phyloP scores from a whole-genome alignment of 768 basidiomycete species.

The Pulveroboletus ravenelii region DNA sequence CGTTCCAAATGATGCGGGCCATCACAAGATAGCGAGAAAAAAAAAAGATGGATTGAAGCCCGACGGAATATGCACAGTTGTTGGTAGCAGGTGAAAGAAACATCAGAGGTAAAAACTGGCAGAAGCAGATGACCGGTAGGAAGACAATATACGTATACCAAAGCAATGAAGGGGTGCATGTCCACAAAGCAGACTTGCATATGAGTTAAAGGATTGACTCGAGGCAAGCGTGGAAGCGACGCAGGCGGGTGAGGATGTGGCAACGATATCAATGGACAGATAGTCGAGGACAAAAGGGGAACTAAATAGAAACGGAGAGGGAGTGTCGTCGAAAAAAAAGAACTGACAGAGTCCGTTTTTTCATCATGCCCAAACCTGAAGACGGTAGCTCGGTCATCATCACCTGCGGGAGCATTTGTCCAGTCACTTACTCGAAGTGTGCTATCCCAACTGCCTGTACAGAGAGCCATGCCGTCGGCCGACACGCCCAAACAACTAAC shows the following conservation, averaged over 20 bases:
- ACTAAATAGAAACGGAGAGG: constrained; percentile 21
- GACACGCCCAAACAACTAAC: constrained; percentile 96
- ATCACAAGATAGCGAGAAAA: constrained; percentile 1
- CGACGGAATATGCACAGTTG: constrained; percentile 43
- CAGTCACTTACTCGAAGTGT: constrained; percentile 74
- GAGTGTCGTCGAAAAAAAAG: constrained; percentile 17
- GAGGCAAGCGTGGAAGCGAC: constrained; percentile 43
- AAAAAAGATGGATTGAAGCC: constrained; percentile 34
- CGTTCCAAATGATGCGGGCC: neutral
- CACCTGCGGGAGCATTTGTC: neutral
- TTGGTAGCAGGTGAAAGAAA: constrained; percentile 34
- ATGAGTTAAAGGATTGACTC: constrained; percentile 58
- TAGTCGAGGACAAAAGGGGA: constrained; percentile 20
- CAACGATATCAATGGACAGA: constrained; percentile 49
- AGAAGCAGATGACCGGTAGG: constrained; percentile 29
- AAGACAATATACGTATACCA: constrained; percentile 36
- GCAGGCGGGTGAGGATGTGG: constrained; percentile 51
- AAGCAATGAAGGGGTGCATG: constrained; percentile 32
- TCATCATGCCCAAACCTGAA: constrained; percentile 80
- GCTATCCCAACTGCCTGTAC: constrained; percentile 98
- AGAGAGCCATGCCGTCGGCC: constrained; percentile 95
- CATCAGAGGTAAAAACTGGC: constrained; percentile 32
- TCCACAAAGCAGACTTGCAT: constrained; percentile 33
- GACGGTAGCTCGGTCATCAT: constrained; percentile 10
- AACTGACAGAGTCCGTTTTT: constrained; percentile 20